phyloP scores from a whole-genome alignment of 345 rosid genomes.

The Gynandropsis gynandra region DNA sequence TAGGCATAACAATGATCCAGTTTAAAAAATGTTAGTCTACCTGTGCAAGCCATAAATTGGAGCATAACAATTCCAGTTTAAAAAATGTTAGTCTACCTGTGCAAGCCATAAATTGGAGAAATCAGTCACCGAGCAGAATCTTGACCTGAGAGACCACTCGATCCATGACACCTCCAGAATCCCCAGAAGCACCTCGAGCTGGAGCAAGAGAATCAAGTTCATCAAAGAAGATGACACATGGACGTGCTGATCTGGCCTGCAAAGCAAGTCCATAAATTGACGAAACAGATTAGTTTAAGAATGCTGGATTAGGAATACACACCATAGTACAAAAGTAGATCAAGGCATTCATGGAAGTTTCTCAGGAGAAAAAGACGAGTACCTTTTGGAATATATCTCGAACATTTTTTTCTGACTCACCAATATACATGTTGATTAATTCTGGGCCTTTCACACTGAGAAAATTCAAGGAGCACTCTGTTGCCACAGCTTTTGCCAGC shows the following conservation, averaged over 20 bases:
- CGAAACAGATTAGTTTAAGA: background rate
- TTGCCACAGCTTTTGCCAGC: slow-evolving; percentile 97
- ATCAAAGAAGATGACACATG: slow-evolving; percentile 96
- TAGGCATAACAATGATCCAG: slow-evolving; percentile 17
- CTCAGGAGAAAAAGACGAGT: slow-evolving; percentile 10
- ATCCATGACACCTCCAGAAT: slow-evolving; percentile 99
- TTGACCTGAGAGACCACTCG: slow-evolving; percentile 92
- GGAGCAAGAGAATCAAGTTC: slow-evolving; percentile 99
- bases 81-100: slow-evolving; percentile 4
- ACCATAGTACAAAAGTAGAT: background rate
- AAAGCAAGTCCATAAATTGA: slow-evolving; percentile 8
- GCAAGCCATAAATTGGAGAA: background rate
- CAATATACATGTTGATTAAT: slow-evolving; percentile 96
- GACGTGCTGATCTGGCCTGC: slow-evolving; percentile 95
- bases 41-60: slow-evolving; percentile 4
- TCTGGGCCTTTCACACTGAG: slow-evolving; percentile 98
- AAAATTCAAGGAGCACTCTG: slow-evolving; percentile 92
- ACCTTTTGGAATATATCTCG: slow-evolving; percentile 96
- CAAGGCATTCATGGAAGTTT: background rate
- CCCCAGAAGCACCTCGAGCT: slow-evolving; percentile 97
- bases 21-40: background rate
- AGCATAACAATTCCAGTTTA: background rate
- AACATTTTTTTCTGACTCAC: slow-evolving; percentile 96
- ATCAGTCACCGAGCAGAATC: slow-evolving; percentile 11
- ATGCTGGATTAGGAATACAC: too few relatives aligned